Conservation (phyloP, 371 early-diverging fungal species). For the Mortierella sp. region DNA sequence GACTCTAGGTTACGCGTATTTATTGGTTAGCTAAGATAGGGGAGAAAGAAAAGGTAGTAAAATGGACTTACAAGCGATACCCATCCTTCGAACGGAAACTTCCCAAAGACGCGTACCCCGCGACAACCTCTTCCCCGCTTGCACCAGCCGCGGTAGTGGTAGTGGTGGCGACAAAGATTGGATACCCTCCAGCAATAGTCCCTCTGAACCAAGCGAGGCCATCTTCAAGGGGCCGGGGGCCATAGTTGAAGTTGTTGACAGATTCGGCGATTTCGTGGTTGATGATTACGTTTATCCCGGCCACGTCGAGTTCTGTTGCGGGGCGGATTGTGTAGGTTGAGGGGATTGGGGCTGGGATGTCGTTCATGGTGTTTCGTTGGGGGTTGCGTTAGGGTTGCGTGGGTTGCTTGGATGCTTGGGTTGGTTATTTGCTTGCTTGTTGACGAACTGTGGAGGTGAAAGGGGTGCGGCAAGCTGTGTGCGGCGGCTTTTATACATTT, state of each 20-base stretch:
- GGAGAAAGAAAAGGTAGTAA: background rate
- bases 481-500: too few species aligned
- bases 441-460: background rate
- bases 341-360: background rate
- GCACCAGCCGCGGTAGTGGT: background rate
- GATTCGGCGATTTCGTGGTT: constrained; percentile 28
- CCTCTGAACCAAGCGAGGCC: constrained; percentile 15
- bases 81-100: constrained; percentile 27
- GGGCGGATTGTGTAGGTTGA: constrained; percentile 16
- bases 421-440: background rate
- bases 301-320: constrained; percentile 22
- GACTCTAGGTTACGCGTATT: too few species aligned
- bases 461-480: too few species aligned
- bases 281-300: constrained; percentile 23
- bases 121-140: constrained; percentile 3
- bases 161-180: constrained; percentile 19
- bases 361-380: background rate
- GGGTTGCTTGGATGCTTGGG: background rate
- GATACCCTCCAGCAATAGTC: constrained; percentile 18
- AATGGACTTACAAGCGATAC: constrained; percentile 20
- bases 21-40: too few species aligned
- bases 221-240: constrained; percentile 3
- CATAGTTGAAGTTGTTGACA: constrained; percentile 31
- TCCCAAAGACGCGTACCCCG: constrained; percentile 19
- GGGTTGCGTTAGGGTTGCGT: too few species aligned